These are phyloP conservation scores for Volvariella volvacea DNA, from an alignment of 1,284 basidiomycete species.

Conservation along the genomic window DNA sequence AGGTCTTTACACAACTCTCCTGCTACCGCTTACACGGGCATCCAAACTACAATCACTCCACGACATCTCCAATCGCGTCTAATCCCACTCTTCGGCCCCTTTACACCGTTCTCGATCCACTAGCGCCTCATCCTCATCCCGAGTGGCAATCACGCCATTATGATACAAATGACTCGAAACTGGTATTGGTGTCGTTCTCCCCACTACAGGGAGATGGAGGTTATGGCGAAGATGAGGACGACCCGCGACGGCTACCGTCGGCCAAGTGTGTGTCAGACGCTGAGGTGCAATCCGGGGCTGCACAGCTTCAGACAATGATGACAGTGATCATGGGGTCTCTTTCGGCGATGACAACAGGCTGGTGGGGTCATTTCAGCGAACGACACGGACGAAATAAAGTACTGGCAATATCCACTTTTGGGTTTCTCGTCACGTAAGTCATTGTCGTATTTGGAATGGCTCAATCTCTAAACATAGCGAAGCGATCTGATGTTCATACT, in stretches of 20 bases:
- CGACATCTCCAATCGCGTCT: constrained; percentile 4
- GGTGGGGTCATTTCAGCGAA: constrained; percentile 84
- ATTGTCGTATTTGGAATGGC: constrained; percentile 3
- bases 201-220: constrained; percentile 8
- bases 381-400: constrained; percentile 72
- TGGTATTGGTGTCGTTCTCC: too few species aligned
- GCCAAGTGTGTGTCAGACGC: constrained; percentile 53
- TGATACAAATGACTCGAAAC: too few species aligned
- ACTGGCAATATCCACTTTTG: constrained; percentile 63
- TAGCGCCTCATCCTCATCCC: constrained; percentile 22
- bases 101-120: constrained; percentile 26
- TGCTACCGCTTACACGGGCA: constrained; percentile 49
- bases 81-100: constrained; percentile 12
- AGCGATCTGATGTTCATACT: constrained; percentile 79
- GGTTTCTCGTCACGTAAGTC: constrained; percentile 71
- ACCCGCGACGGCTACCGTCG: constrained; percentile 45
- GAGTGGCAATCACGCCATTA: too few species aligned
- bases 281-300: constrained; percentile 59
- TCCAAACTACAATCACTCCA: constrained; percentile 27
- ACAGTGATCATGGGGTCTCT: constrained; percentile 77
- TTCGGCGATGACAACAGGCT: constrained; percentile 79
- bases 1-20: constrained; percentile 72
- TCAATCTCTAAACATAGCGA: constrained; percentile 10
- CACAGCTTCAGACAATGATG: constrained; percentile 63
- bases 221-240: constrained; percentile 27